Conservation (phyloP, 2,329 filamentous ascomycete species). For the Byssochlamys sp. region DNA sequence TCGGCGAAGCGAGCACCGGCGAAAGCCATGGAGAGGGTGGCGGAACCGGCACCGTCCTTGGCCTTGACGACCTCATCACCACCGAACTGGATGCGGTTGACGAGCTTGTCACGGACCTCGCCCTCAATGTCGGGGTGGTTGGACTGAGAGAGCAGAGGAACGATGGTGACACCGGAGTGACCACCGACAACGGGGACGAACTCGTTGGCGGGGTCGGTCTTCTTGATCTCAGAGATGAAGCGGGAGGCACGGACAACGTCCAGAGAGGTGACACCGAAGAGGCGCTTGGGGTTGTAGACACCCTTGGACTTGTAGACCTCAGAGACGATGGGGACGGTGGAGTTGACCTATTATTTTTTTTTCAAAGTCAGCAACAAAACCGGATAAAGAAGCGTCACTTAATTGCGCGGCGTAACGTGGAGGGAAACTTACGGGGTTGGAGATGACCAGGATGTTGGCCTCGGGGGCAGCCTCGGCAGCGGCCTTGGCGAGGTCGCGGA, state of each 20-base stretch:
- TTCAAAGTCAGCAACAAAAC: background rate
- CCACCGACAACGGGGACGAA: conserved; percentile 93
- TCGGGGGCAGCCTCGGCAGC: conserved; percentile 78
- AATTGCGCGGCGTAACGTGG: background rate
- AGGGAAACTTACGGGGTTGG: conserved; percentile 64
- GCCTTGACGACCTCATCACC: conserved; percentile 98
- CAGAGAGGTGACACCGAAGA: conserved; percentile 98
- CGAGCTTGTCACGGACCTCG: conserved; percentile 62
- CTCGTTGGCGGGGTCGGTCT: conserved; percentile 81
- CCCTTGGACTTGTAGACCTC: conserved; percentile 92
- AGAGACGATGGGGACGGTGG: conserved; percentile 91
- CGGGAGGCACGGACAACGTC: conserved; percentile 94
- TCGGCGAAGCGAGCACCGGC: conserved; percentile 79
- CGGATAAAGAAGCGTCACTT: background rate
- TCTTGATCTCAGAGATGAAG: conserved; percentile 93
- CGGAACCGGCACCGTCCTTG: conserved; percentile 94
- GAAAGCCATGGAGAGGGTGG: conserved; percentile 98
- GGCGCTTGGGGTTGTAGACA: conserved; percentile 97
- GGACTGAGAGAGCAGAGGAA: conserved; percentile 92
- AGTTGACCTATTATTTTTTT: conserved; percentile 61
- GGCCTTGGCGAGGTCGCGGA: conserved; percentile 94
- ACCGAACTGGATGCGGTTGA: conserved; percentile 95
- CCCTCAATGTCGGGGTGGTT: conserved; percentile 73
- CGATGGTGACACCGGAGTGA: conserved; percentile 96
- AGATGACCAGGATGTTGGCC: conserved; percentile 92